These are phyloP conservation scores for Postia placenta DNA, from an alignment of 768 basidiomycete species.

Conservation along the genomic window DNA sequence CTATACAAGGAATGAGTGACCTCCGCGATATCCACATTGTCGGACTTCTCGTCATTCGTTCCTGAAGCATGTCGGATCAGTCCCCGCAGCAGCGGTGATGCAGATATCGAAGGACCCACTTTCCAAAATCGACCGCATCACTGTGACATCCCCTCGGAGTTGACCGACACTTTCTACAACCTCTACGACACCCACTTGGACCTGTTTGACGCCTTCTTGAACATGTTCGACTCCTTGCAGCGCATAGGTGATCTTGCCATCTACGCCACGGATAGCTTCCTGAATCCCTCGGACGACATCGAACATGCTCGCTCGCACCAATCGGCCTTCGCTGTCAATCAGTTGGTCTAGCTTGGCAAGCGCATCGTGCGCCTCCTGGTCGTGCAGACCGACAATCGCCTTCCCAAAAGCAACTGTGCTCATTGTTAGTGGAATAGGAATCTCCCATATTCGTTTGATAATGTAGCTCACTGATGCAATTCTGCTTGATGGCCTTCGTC, in stretches of 20 bases:
- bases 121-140: too few species aligned
- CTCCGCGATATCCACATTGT: background rate
- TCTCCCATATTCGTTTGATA: background rate
- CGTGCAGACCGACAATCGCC: background rate
- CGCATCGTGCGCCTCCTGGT: background rate
- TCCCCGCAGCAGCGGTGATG: background rate
- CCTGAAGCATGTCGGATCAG: background rate
- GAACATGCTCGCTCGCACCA: background rate
- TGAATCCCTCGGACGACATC: background rate
- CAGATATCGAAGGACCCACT: background rate
- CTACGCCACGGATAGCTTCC: too few species aligned
- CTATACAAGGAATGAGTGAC: background rate
- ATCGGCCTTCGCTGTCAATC: background rate
- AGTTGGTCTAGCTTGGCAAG: background rate
- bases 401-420: background rate
- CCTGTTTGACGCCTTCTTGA: too few species aligned
- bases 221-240: too few species aligned
- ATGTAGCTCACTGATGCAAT: background rate
- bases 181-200: too few species aligned
- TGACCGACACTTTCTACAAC: too few species aligned
- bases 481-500: background rate
- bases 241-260: too few species aligned
- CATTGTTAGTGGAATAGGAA: background rate
- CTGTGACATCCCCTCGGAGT: too few species aligned
- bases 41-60: background rate